phyloP scores from a whole-genome alignment of 2,329 filamentous ascomycete species.

The Beauveria sp. region DNA sequence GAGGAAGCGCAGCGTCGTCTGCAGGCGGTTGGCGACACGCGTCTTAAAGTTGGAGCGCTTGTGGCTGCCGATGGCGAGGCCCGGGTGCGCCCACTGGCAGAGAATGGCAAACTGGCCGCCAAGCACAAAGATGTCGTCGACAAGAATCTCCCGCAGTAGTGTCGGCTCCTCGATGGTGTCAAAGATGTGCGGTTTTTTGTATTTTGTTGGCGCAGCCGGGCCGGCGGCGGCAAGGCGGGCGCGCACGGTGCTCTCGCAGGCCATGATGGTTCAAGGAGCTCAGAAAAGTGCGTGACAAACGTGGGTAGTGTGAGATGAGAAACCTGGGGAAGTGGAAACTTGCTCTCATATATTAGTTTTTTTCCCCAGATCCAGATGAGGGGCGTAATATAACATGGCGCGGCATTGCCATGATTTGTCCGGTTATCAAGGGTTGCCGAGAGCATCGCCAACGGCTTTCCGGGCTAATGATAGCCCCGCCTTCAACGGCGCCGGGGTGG shows the following conservation, averaged over 20 bases:
- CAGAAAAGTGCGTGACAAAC: neutral
- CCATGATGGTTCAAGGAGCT: neutral
- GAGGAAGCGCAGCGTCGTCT: constrained; percentile 30
- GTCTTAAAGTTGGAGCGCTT: constrained; percentile 31
- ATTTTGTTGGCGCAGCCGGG: neutral
- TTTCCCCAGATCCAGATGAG: neutral
- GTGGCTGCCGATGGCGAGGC: constrained; percentile 28
- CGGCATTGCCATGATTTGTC: neutral
- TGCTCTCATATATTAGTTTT: neutral
- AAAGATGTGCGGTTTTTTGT: constrained; percentile 15
- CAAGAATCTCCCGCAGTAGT: constrained; percentile 12
- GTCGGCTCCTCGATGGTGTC: constrained; percentile 17
- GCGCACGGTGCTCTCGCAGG: neutral
- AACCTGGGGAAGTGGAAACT: neutral
- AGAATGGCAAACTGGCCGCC: constrained; percentile 25
- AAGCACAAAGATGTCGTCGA: constrained; percentile 17
- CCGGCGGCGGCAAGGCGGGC: neutral
- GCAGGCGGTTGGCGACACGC: constrained; percentile 27
- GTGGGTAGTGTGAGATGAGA: neutral
- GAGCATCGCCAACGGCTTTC: constrained; percentile 6
- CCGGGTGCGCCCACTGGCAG: constrained; percentile 32
- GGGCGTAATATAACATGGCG: neutral
- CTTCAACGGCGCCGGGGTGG: neutral
- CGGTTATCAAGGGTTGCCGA: neutral
- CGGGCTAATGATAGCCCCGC: neutral